A percentile compares a stretch with the other conserved stretches of the same genome.
Evolutionary conservation across 2,329 filamentous ascomycete species (phyloP).

Genomic region (Emydomyces testavorans): DNA sequence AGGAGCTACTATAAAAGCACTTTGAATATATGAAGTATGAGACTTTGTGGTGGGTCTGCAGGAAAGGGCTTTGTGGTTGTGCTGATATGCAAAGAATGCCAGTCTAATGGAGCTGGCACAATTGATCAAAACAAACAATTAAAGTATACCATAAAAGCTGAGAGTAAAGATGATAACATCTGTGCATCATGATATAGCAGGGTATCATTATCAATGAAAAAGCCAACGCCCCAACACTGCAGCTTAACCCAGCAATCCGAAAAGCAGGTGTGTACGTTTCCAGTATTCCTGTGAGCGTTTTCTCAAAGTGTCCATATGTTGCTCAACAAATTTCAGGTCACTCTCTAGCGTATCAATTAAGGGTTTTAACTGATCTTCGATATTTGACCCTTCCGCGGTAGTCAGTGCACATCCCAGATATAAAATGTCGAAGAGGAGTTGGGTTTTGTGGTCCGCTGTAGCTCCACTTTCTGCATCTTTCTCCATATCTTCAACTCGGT

Average conservation of each 20-base stretch:
- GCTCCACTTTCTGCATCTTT: neutral
- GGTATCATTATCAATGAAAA: neutral
- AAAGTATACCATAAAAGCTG: too few species aligned
- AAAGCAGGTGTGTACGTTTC: slow-evolving; percentile 69
- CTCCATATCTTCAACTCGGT: slow-evolving; percentile 8
- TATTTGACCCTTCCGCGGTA: slow-evolving; percentile 19
- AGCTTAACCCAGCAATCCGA: slow-evolving; percentile 52
- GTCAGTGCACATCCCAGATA: slow-evolving; percentile 31
- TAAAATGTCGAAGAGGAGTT: slow-evolving; percentile 30
- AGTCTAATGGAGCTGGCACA: too few species aligned
- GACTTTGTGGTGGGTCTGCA: too few species aligned
- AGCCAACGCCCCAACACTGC: neutral
- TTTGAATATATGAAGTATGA: too few species aligned
- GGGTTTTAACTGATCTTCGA: neutral
- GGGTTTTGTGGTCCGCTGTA: slow-evolving; percentile 26
- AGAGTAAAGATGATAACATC: too few species aligned
- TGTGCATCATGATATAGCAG: too few species aligned
- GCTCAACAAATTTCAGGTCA: neutral
- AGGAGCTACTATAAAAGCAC: too few species aligned
- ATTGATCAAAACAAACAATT: too few species aligned
- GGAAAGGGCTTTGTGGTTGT: too few species aligned
- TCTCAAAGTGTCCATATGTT: slow-evolving; percentile 3
- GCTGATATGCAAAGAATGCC: too few species aligned
- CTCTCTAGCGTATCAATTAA: neutral
- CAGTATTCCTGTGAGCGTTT: slow-evolving; percentile 53